Conservation (phyloP, 2,329 filamentous ascomycete genomes). For the Hawksworthiomyces lignivorus region DNA sequence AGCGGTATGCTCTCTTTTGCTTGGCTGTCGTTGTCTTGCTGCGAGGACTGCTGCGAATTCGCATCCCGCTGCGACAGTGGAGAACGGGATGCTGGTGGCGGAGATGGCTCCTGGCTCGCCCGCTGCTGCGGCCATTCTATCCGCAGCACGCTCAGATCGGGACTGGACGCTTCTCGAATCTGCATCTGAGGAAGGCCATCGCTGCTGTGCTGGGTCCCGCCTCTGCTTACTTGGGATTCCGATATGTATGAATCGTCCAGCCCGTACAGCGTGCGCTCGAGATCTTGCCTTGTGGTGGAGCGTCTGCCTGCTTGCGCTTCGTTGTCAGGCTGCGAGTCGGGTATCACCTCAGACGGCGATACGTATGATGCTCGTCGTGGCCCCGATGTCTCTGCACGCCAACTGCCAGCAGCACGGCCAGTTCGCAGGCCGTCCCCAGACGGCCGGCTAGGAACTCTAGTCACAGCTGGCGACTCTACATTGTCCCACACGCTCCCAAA, state of each 20-base stretch:
- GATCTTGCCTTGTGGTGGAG: background rate
- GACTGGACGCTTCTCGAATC: background rate
- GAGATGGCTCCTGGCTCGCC: too few relatives aligned
- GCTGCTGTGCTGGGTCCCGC: too few relatives aligned
- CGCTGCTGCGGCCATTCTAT: background rate
- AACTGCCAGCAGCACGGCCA: too few relatives aligned
- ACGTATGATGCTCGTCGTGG: constrained; percentile 1
- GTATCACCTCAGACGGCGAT: constrained; percentile 28
- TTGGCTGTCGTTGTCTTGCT: background rate
- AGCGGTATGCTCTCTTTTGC: background rate
- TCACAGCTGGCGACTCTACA: constrained; percentile 17
- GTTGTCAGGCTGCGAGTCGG: constrained; percentile 44
- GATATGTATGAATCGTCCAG: too few relatives aligned
- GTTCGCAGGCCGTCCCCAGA: too few relatives aligned
- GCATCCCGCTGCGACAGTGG: constrained; percentile 3
- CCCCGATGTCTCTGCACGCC: constrained; percentile 26
- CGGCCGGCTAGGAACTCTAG: constrained; percentile 32
- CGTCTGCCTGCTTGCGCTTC: background rate
- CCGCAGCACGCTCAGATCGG: constrained; percentile 6
- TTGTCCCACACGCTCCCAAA: constrained; percentile 25
- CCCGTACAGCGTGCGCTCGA: background rate
- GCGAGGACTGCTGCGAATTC: constrained; percentile 6
- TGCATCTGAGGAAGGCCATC: too few relatives aligned
- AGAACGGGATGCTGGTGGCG: background rate
- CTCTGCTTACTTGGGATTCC: too few relatives aligned